These are phyloP conservation scores for Populus simonii DNA, from an alignment of 345 rosid genomes.

Conservation along the genomic window DNA sequence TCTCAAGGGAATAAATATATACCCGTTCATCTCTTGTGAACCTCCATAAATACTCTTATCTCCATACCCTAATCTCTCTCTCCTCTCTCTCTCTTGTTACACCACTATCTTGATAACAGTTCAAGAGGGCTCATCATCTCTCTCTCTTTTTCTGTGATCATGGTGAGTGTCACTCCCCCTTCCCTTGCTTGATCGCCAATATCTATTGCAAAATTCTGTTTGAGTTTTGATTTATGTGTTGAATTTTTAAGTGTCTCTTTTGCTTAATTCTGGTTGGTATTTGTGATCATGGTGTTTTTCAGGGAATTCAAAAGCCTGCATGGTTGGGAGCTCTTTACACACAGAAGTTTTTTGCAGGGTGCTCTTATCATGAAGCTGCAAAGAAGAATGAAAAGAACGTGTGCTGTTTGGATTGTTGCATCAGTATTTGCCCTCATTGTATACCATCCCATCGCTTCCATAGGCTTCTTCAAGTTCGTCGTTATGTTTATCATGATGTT, in stretches of 20 bases:
- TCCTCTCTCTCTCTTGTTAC: conserved; percentile 3
- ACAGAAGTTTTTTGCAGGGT: conserved; percentile 73
- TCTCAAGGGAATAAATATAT: conserved; percentile 55
- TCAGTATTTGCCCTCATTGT: conserved; percentile 92
- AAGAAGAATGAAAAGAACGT: conserved; percentile 95
- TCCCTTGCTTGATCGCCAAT: not conserved
- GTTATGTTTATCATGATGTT: conserved; percentile 94
- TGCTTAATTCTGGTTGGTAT: not conserved
- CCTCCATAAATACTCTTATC: conserved; percentile 62
- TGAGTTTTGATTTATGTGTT: not conserved
- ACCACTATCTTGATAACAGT: conserved; percentile 26
- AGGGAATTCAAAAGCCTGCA: conserved; percentile 83
- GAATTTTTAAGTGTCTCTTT: not conserved
- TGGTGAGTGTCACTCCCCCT: conserved; percentile 41
- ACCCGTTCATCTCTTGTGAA: conserved; percentile 42
- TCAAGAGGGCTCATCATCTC: conserved; percentile 2
- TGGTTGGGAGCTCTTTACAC: conserved; percentile 91
- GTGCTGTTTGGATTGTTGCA: conserved; percentile 85
- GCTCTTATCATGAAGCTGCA: conserved; percentile 66
- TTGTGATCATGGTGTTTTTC: not conserved
- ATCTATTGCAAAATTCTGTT: not conserved
- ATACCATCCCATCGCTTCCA: conserved; percentile 82
- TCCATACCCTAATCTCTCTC: conserved; percentile 31
- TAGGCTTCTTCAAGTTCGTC: conserved; percentile 89
- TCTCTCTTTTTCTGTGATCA: conserved; percentile 36